A percentile compares a stretch with the other conserved stretches of the same genome.
Evolutionary conservation across 495 filamentous ascomycete genomes (phyloP).

Genomic region (Melanomma pulvis-pyrius): DNA sequence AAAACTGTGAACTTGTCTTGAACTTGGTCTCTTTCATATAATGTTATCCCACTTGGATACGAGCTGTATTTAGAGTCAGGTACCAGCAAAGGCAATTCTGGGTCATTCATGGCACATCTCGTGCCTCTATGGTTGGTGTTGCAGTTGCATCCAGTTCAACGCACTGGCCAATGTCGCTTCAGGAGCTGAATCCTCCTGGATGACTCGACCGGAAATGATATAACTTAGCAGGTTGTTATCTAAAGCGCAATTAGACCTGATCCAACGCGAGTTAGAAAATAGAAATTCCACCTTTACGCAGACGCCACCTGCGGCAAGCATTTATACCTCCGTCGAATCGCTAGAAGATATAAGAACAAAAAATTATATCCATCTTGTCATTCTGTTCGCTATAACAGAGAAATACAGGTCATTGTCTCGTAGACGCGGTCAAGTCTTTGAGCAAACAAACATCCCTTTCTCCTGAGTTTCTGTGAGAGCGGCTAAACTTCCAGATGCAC

Average conservation of each 20-base stretch:
- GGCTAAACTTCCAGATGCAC: conserved; percentile 10
- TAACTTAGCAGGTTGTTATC: too few species aligned
- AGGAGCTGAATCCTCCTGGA: conserved; percentile 2
- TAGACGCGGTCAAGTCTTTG: not conserved
- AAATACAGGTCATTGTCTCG: not conserved
- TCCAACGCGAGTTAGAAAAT: too few species aligned
- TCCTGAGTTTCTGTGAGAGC: conserved; percentile 12
- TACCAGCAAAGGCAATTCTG: not conserved
- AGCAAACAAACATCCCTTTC: conserved; percentile 11
- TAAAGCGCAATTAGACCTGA: too few species aligned
- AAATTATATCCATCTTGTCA: not conserved
- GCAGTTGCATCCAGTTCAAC: not conserved
- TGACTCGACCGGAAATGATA: not conserved
- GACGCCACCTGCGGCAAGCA: conserved; percentile 10
- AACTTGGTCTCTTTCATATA: conserved; percentile 2
- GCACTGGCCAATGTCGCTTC: not conserved
- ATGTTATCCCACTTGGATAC: not conserved
- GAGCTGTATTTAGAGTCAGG: not conserved
- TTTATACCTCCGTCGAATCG: not conserved
- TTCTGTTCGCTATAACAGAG: not conserved
- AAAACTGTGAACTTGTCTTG: conserved; percentile 5
- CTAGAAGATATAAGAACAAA: conserved; percentile 7
- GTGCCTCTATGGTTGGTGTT: not conserved
- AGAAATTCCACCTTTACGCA: conserved; percentile 11
- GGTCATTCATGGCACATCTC: not conserved